Evolutionary conservation across 1,284 basidiomycete species (phyloP), one percentile per base, ranked within the genome.

Genomic region (Puccinia horiana): DNA sequence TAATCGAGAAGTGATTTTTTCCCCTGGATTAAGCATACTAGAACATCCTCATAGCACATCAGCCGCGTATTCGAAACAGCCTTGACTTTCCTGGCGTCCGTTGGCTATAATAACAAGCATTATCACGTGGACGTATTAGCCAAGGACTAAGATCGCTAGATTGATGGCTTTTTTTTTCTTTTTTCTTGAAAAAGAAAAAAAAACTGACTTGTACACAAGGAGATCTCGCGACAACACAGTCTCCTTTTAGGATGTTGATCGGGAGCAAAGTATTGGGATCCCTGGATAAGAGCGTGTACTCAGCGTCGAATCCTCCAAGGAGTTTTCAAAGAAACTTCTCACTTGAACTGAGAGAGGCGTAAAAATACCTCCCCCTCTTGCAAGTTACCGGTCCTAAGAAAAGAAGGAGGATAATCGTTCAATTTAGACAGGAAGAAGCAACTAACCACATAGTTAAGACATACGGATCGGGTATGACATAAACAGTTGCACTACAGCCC

Each of bases 401-500:
- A 18, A 54, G 18, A 26, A 40, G 49, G 11, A 11, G 12, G 20
- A 77, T 26, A 65, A 56, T 47, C 26, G 37, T 52, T 44, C 32
- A 69, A 54, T 35, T 54, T 16, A 47, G 49, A 49, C 32, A 40
- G 16, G 40, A 54, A 40, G 16, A 37, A 42, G 23, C 32, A n/a
- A 49, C 47, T 26, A 12, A 18, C 0, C n/a, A 54, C 8, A n/a
- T 2, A 23, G 18, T 29, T 12, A 29, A 37, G 32, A n/a, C 79
- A 23, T 74, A 81, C 79, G 79, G 79, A 37, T 81, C 79, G 26
- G 79, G 79, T 70, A 81, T 81, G 29, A 52, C 79, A 35, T 56
- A 81, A 63, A 81, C 72, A 32, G 52, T 56, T 49, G 58, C 72
- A 23, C 79, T 81, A n/a, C 37, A 37, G 16, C 69, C 54, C 2